Base-by-base conservation (phyloP, 2,329 filamentous ascomycete species). In the Scopulariopsis brevicaulis region DNA sequence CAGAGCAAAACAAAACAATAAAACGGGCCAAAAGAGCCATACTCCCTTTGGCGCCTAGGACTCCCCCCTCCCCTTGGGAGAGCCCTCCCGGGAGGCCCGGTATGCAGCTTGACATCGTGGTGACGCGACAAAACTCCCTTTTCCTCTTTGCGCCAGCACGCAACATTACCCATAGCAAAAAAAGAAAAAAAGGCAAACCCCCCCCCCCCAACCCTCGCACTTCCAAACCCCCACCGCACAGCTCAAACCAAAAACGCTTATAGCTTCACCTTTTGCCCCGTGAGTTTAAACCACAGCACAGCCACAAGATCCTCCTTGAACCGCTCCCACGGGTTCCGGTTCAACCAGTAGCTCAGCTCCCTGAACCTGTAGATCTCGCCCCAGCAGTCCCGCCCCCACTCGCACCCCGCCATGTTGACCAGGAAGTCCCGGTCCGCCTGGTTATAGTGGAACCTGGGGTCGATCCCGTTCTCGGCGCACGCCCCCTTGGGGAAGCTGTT, bases 381-480 rank as follows among this genome's bases (percentile, higher is more conserved):
- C 93, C 93, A 97, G 71, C 94, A 99, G 73, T 99, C 93, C 55
- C 94, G 84, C 4, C 93, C 93, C 87, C 90, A 97, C 71, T 96
- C 88, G 70, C 94, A 99, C 4, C 94, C 94, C 6, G 94, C 94
- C 93, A 99, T 97, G 71, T 96, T 99, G 66, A 99, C 93, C 53
- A 97, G 65, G 67, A 99, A 96, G 70, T 99, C 94, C 32, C 90
- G 83, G 60, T 95, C 91, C 50, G 83, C 78, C 71, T 94, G 79
- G 64, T 88, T 80, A 70, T 99, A 99, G 72, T 99, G 95, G 61
- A 95, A 86, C 18, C 80, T 79, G 1, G 84, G 81, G 65, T 96
- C 83, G 56, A 83, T 83, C 18, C 68, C 68, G 59, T 86, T 24
- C n/a, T 12, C 46, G 34, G 85, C 86, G 70, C 94, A 99, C 1